phyloP scores from a whole-genome alignment of 2,329 filamentous ascomycete genomes.

The Pseudopyrenochaeta lycopersici region DNA sequence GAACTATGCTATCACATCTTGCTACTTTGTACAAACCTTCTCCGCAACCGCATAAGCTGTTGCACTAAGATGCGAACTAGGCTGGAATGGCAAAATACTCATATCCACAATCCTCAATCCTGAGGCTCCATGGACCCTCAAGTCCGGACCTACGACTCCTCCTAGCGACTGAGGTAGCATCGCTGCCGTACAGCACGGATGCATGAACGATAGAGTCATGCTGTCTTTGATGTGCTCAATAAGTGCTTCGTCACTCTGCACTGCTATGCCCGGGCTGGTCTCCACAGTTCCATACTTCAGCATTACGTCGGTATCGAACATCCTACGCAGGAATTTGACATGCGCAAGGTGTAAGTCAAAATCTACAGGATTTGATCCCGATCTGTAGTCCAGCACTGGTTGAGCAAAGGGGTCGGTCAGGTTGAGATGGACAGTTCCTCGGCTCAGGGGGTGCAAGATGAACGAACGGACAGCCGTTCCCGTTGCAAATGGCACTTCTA shows the following conservation, averaged over 20 bases:
- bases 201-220: slow-evolving; percentile 8
- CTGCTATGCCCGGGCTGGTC: background rate
- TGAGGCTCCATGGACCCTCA: slow-evolving; percentile 4
- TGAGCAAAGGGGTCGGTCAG: slow-evolving; percentile 20
- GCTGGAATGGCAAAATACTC: slow-evolving; percentile 7
- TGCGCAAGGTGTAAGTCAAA: slow-evolving; percentile 18
- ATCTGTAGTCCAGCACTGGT: slow-evolving; percentile 39
- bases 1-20: background rate
- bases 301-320: slow-evolving; percentile 5
- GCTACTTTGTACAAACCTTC: background rate
- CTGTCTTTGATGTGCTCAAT: slow-evolving; percentile 2
- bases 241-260: slow-evolving; percentile 7
- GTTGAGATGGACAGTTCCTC: slow-evolving; percentile 35
- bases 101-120: slow-evolving; percentile 9
- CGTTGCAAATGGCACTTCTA: slow-evolving; percentile 10
- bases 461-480: slow-evolving; percentile 1
- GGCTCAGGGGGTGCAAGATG: slow-evolving; percentile 21
- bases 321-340: slow-evolving; percentile 4
- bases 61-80: slow-evolving; percentile 8
- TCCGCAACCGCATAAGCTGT: slow-evolving; percentile 11
- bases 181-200: slow-evolving; percentile 15
- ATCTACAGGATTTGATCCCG: slow-evolving; percentile 35
- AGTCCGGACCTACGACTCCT: background rate
- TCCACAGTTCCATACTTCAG: slow-evolving; percentile 7
- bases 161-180: slow-evolving; percentile 6